Conservation (phyloP, 768 basidiomycete species). For the Boletus tylopilopsis region DNA sequence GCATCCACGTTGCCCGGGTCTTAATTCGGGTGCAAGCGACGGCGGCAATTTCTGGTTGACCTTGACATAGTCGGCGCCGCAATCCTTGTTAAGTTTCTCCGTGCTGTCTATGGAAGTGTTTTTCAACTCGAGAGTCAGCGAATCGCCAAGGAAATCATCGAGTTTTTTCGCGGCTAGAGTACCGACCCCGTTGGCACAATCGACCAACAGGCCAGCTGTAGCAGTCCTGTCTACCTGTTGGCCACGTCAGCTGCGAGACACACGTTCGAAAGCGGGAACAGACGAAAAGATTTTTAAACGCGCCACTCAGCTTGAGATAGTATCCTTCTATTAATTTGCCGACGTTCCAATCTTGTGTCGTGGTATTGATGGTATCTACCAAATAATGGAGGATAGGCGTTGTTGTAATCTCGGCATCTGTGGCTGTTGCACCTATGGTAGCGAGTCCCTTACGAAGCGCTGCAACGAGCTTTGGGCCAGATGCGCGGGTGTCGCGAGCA, state of each 20-base stretch:
- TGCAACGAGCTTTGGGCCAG: slow-evolving; percentile 69
- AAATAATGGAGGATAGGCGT: slow-evolving; percentile 97
- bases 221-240: slow-evolving; percentile 54
- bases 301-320: slow-evolving; percentile 70
- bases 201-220: slow-evolving; percentile 67
- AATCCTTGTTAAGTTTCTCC: slow-evolving; percentile 78
- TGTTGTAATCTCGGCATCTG: slow-evolving; percentile 82
- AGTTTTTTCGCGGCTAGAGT: slow-evolving; percentile 66
- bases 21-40: slow-evolving; percentile 57
- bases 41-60: slow-evolving; percentile 86
- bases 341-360: slow-evolving; percentile 75
- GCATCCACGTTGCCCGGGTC: slow-evolving; percentile 78
- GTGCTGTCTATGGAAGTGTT: slow-evolving; percentile 63
- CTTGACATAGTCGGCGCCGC: slow-evolving; percentile 97
- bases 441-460: slow-evolving; percentile 82
- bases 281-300: slow-evolving; percentile 87
- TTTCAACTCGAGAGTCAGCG: slow-evolving; percentile 60
- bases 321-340: slow-evolving; percentile 82
- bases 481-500: slow-evolving; percentile 90
- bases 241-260: slow-evolving; percentile 6
- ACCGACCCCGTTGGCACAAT: slow-evolving; percentile 99
- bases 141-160: slow-evolving; percentile 51
- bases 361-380: slow-evolving; percentile 85
- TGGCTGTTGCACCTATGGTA: slow-evolving; percentile 62
- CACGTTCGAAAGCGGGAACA: slow-evolving; percentile 29